phyloP scores from a whole-genome alignment of 306 rosid species.

The Prunus davidiana region DNA sequence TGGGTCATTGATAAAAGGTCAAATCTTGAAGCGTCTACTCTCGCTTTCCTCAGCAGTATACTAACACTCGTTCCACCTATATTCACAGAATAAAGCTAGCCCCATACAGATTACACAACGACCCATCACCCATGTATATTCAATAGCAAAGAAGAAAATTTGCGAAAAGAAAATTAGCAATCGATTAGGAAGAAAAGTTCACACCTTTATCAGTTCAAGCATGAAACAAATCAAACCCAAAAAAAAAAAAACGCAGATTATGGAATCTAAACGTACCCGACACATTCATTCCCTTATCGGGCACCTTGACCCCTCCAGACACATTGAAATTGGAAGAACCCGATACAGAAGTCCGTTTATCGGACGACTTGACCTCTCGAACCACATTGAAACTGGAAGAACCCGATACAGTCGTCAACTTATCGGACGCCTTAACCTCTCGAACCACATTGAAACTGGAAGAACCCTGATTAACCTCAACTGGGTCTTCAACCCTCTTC shows the following conservation, averaged over 20 bases:
- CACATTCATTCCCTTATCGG: slow-evolving; percentile 24
- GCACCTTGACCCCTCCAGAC: slow-evolving; percentile 18
- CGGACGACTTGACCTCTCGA: slow-evolving; percentile 23
- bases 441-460: slow-evolving; percentile 17
- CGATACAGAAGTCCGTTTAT: slow-evolving; percentile 15
- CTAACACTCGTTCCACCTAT: not conserved
- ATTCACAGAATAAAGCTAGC: not conserved
- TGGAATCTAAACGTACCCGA: slow-evolving; percentile 30
- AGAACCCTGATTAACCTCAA: slow-evolving; percentile 22
- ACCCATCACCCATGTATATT: not conserved
- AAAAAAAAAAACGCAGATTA: not conserved
- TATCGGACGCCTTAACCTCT: slow-evolving; percentile 25
- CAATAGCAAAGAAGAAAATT: not conserved
- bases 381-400: slow-evolving; percentile 14
- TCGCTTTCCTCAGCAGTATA: not conserved
- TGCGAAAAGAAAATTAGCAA: not conserved
- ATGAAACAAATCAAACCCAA: slow-evolving; percentile 15
- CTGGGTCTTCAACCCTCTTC: slow-evolving; percentile 37
- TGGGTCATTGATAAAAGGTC: not conserved
- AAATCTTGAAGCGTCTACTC: no score
- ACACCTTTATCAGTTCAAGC: not conserved
- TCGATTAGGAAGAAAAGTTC: not conserved
- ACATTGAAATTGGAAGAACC: slow-evolving; percentile 24
- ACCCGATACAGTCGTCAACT: slow-evolving; percentile 32
- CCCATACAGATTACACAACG: not conserved